These are phyloP conservation scores for Ceratobasidium theobromae DNA, from an alignment of 1,284 basidiomycete genomes.

Conservation along the genomic window DNA sequence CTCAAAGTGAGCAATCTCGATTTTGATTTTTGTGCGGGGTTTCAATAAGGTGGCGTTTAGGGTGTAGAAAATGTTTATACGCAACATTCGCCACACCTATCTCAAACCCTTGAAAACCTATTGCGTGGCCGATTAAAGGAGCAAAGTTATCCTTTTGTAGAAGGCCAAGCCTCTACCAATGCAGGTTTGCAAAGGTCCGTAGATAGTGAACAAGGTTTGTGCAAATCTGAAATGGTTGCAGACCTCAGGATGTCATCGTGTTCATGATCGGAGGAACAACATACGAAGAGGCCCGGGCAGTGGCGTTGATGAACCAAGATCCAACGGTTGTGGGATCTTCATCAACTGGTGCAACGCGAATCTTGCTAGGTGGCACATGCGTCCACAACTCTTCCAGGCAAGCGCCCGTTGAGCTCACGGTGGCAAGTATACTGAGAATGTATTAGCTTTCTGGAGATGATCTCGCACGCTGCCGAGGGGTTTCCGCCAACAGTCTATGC, in stretches of 20 bases:
- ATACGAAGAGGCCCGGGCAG: slow-evolving; percentile 85
- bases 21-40: slow-evolving; percentile 12
- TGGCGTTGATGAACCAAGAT: slow-evolving; percentile 85
- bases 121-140: slow-evolving; percentile 87
- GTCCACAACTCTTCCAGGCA: slow-evolving; percentile 91
- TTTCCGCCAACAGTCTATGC: slow-evolving; percentile 69
- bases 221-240: slow-evolving; percentile 42
- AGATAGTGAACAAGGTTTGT: slow-evolving; percentile 4
- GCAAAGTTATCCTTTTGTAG: slow-evolving; percentile 84
- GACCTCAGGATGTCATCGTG: slow-evolving; percentile 91
- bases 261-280: slow-evolving; percentile 95
- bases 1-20: slow-evolving; percentile 70
- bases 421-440: slow-evolving; percentile 17
- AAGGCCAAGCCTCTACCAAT: slow-evolving; percentile 46
- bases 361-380: slow-evolving; percentile 88
- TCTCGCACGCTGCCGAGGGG: slow-evolving; percentile 60
- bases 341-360: slow-evolving; percentile 52
- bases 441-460: slow-evolving; percentile 67
- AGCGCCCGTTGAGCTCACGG: slow-evolving; percentile 36
- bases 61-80: slow-evolving; percentile 99
- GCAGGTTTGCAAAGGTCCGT: slow-evolving; percentile 65
- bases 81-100: slow-evolving; percentile 92
- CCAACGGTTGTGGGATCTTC: slow-evolving; percentile 46
- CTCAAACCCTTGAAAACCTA: slow-evolving; percentile 88
- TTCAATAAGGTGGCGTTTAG: slow-evolving; percentile 44